Conservation (phyloP, 148 eudicot genomes). For the Vaccinium darrowii region DNA sequence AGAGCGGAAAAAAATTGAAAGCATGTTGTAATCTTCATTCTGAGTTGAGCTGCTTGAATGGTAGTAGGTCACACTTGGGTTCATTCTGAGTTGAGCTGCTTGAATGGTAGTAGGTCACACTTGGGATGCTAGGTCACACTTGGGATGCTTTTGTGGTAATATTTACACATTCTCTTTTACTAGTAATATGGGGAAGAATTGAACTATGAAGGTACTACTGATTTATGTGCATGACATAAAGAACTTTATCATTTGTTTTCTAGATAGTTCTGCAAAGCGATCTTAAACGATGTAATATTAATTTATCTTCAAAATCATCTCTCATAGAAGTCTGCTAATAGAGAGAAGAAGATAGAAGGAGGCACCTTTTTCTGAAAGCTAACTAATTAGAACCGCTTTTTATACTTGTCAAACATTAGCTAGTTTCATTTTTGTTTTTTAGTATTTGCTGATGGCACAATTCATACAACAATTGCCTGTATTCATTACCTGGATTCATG, state of each 20-base stretch:
- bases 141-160: background rate
- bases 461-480: background rate
- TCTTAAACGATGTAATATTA: background rate
- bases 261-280: background rate
- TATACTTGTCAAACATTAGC: background rate
- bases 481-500: slow-evolving; percentile 3
- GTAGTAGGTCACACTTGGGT: too few relatives aligned
- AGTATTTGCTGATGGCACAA: background rate
- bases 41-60: background rate
- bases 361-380: background rate
- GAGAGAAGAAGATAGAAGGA: background rate
- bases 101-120: background rate
- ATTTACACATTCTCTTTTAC: background rate
- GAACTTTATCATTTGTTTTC: background rate
- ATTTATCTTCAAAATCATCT: background rate
- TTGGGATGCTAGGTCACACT: too few relatives aligned
- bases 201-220: background rate
- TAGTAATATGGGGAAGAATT: background rate
- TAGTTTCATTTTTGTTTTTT: background rate
- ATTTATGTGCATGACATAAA: background rate
- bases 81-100: background rate
- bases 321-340: background rate
- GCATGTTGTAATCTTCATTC: background rate
- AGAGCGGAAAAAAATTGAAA: background rate
- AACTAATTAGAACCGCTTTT: background rate